These are phyloP conservation scores for Alliaria petiolata DNA, from an alignment of 345 rosid genomes.

Conservation along the genomic window DNA sequence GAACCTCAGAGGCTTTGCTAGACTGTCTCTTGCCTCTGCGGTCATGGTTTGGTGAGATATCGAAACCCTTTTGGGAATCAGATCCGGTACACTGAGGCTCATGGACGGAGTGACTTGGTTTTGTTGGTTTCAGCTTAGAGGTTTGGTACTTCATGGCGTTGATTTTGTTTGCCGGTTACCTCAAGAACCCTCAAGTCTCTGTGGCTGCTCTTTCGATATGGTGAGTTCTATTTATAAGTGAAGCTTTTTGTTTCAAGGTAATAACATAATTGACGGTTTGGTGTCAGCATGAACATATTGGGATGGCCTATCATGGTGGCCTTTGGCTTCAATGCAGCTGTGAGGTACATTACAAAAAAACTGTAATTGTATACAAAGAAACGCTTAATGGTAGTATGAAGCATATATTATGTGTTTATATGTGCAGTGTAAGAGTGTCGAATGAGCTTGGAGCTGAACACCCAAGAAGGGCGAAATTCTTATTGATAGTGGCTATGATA, in stretches of 20 bases:
- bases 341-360: constrained; percentile 36
- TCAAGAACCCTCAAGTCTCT: constrained; percentile 54
- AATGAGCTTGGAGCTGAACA: constrained; percentile 82
- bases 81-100: not conserved
- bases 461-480: constrained; percentile 56
- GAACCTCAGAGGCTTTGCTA: constrained; percentile 55
- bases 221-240: constrained; percentile 23
- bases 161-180: constrained; percentile 66
- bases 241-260: not conserved
- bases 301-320: constrained; percentile 70
- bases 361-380: not conserved
- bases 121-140: constrained; percentile 51
- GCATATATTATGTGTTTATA: not conserved
- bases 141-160: constrained; percentile 75
- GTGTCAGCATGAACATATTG: constrained; percentile 59
- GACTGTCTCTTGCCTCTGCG: constrained; percentile 64
- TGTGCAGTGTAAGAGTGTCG: constrained; percentile 66
- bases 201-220: constrained; percentile 71
- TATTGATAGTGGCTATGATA: constrained; percentile 51
- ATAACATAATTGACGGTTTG: not conserved
- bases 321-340: constrained; percentile 63
- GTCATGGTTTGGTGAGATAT: constrained; percentile 67
- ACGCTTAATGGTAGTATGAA: not conserved
- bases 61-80: not conserved
- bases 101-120: not conserved